These are phyloP conservation scores for Straminergon stramineum DNA, from an alignment of 225 moss, liverwort and hornwort species.

Conservation along the genomic window DNA sequence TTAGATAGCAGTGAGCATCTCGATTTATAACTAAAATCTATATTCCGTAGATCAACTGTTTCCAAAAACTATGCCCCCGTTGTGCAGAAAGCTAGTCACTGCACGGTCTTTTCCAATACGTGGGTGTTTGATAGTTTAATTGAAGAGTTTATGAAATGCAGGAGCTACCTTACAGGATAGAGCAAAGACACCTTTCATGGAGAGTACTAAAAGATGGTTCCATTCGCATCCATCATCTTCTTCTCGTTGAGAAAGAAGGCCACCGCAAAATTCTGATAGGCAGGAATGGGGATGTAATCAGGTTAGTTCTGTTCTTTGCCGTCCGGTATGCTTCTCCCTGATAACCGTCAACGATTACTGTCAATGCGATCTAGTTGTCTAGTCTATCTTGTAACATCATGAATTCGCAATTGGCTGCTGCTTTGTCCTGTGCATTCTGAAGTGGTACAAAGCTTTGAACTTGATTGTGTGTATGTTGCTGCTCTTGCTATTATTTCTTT, in stretches of 20 bases:
- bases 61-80: not conserved
- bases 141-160: slow-evolving; percentile 16
- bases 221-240: slow-evolving; percentile 77
- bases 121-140: not conserved
- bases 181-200: slow-evolving; percentile 92
- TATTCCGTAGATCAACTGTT: not conserved
- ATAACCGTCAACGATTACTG: not conserved
- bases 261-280: slow-evolving; percentile 93
- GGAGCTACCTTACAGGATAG: slow-evolving; percentile 92
- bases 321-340: not conserved
- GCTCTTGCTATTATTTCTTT: not conserved
- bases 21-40: not conserved
- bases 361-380: not conserved
- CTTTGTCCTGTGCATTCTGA: not conserved
- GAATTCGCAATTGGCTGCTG: not conserved
- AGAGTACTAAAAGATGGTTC: slow-evolving; percentile 90
- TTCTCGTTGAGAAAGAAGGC: slow-evolving; percentile 81
- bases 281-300: slow-evolving; percentile 90
- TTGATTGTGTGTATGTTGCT: not conserved
- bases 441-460: not conserved
- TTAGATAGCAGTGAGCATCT: not conserved
- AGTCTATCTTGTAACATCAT: not conserved
- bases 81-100: not conserved
- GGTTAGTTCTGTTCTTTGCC: slow-evolving; percentile 19
- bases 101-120: not conserved